Evolutionary conservation across 805 yeast species (phyloP).

Genomic region (Ogataea siamensis): DNA sequence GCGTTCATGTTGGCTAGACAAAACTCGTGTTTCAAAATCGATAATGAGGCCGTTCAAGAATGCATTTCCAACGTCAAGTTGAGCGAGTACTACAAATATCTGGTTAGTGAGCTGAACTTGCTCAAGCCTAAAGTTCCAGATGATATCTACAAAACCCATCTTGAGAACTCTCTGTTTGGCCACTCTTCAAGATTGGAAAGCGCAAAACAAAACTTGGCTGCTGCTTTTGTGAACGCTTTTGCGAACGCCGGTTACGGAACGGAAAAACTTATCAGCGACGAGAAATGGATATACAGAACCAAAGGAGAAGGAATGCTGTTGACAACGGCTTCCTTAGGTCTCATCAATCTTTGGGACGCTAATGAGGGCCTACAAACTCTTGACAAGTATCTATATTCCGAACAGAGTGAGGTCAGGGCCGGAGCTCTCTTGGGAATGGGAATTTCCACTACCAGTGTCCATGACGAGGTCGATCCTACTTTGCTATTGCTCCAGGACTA

Average conservation of each 20-base stretch:
- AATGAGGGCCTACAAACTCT: conserved; percentile 85
- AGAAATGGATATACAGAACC: conserved; percentile 84
- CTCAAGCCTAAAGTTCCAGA: conserved; percentile 91
- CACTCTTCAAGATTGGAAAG: conserved; percentile 68
- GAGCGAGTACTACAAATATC: conserved; percentile 74
- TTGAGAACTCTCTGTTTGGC: conserved; percentile 63
- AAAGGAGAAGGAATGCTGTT: conserved; percentile 89
- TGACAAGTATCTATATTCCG: conserved; percentile 84
- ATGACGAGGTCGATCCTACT: conserved; percentile 94
- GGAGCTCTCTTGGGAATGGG: conserved; percentile 98
- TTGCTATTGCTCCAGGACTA: conserved; percentile 82
- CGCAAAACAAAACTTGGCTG: conserved; percentile 92
- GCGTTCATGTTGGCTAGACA: conserved; percentile 88
- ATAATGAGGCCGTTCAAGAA: conserved; percentile 73
- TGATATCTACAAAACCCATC: conserved; percentile 87
- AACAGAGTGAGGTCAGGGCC: conserved; percentile 85
- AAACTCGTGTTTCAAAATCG: conserved; percentile 73
- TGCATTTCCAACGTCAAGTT: conserved; percentile 77
- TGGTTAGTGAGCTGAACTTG: conserved; percentile 83
- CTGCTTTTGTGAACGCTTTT: conserved; percentile 90
- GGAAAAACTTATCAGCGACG: conserved; percentile 77
- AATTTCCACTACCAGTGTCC: conserved; percentile 85
- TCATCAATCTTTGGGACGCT: conserved; percentile 87
- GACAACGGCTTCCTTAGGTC: conserved; percentile 88
- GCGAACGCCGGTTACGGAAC: conserved; percentile 87